Evolutionary conservation across 371 early-diverging fungal species (phyloP), one percentile per base, ranked within the genome.

Genomic region (Antonospora locustae): DNA sequence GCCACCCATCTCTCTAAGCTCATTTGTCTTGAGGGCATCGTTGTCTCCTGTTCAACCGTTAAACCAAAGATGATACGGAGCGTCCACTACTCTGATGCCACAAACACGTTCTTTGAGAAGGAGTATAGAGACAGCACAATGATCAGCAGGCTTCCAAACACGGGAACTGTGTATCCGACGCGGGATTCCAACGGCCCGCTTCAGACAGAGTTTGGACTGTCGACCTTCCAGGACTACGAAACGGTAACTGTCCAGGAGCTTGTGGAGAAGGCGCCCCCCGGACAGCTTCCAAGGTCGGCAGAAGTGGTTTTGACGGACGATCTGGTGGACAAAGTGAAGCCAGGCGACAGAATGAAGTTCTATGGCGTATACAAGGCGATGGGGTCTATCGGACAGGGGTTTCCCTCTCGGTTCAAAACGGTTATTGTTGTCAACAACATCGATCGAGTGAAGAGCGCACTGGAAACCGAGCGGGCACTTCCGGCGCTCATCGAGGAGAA

Each of bases 231-330:
- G 11, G 91, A 95, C 75, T 86, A 86, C 66, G 96, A 98, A 74
- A 86, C 84, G 1, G 78, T 91, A 55, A 84, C 81, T 50, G 78
- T 96, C 36, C 97, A 98, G 76, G 99, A 98, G 78, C 94, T 96
- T 93, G 95, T 96, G 0, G 99, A 98, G 74, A 82, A 90, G 30
- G 84, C 96, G 1, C 94, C 92, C 14, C 83, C 93, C 12, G 96
- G 97, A 20, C 88, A 88, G 40, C 75, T 98, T 50, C 95, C 96
- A 32, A 82, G 96, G 6, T 87, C 89, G 12, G 78, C 95, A 16
- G 92, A 93, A 72, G 79, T 93, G n/a, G 79, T 96, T 37, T 71
- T 96, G 49, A 87, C 90, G 58, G 87, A 88, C 67, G 96, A 96
- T 76, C 74, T 98, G 37, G 95, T 90, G 0, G 97, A 96, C 70